Percentiles rank a stretch among this genome's conserved stretches.
phyloP scores from a whole-genome alignment of 2,329 filamentous ascomycete species.

The Sclerotinia borealis region DNA sequence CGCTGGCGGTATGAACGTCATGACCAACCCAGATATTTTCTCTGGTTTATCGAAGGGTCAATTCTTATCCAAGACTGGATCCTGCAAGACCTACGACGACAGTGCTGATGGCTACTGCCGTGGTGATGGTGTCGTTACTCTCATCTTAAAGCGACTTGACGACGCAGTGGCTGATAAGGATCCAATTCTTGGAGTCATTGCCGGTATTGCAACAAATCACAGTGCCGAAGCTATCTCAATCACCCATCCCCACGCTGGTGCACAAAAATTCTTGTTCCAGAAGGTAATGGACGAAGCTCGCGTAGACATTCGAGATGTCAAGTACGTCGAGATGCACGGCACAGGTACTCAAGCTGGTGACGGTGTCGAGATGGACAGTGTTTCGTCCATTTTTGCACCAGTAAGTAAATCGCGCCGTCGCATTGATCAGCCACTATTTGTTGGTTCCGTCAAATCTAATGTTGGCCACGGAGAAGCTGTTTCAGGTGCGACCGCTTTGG shows the following conservation, averaged over 20 bases:
- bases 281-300: slow-evolving; percentile 13
- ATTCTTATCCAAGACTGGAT: slow-evolving; percentile 28
- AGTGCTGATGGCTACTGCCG: slow-evolving; percentile 19
- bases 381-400: slow-evolving; percentile 12
- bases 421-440: slow-evolving; percentile 7
- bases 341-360: slow-evolving; percentile 15
- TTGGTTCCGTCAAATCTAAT: slow-evolving; percentile 13
- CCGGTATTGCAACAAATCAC: slow-evolving; percentile 42
- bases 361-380: slow-evolving; percentile 14
- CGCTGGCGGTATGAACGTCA: slow-evolving; percentile 37
- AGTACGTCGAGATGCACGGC: slow-evolving; percentile 18
- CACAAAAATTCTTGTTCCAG: slow-evolving; percentile 12
- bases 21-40: slow-evolving; percentile 19
- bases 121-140: slow-evolving; percentile 40
- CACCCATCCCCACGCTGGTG: slow-evolving; percentile 12
- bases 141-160: slow-evolving; percentile 45
- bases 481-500: slow-evolving; percentile 25
- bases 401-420: slow-evolving; percentile 24
- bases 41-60: slow-evolving; percentile 38
- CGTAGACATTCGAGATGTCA: slow-evolving; percentile 10
- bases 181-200: slow-evolving; percentile 48
- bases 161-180: slow-evolving; percentile 46
- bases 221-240: slow-evolving; percentile 24
- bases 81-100: slow-evolving; percentile 37
- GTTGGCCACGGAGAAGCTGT: slow-evolving; percentile 14